These are phyloP conservation scores for Opeltia flavorubescens DNA, from an alignment of 495 filamentous ascomycete species.

Conservation along the genomic window DNA sequence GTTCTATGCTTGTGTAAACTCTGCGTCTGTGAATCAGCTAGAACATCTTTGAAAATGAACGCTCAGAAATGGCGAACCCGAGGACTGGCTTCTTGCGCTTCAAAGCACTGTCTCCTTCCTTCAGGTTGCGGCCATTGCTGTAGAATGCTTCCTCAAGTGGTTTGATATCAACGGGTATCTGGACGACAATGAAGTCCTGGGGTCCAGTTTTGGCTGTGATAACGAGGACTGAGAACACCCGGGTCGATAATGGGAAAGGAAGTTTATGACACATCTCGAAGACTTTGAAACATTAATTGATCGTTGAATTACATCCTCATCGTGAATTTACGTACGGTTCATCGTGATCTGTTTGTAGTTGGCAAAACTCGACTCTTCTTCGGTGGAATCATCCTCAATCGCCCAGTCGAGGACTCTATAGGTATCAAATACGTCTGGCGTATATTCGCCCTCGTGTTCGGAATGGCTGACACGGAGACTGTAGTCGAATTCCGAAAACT, in stretches of 20 bases:
- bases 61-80: conserved; percentile 9
- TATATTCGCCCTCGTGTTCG: conserved; percentile 56
- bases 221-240: conserved; percentile 17
- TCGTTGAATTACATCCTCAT: not conserved
- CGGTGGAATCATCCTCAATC: conserved; percentile 1
- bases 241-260: conserved; percentile 14
- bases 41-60: not conserved
- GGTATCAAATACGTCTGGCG: conserved; percentile 31
- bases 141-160: conserved; percentile 14
- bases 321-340: conserved; percentile 9
- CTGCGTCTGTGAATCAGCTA: conserved; percentile 6
- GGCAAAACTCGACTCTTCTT: conserved; percentile 6
- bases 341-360: conserved; percentile 12
- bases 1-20: conserved; percentile 41
- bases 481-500: conserved; percentile 48
- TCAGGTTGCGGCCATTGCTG: conserved; percentile 15
- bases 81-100: conserved; percentile 15
- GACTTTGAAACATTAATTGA: not conserved
- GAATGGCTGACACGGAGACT: conserved; percentile 49
- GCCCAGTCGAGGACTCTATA: conserved; percentile 14
- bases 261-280: conserved; percentile 20
- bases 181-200: conserved; percentile 14
- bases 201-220: conserved; percentile 13
- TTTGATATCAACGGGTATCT: conserved; percentile 17
- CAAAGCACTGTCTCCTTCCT: conserved; percentile 7